Conservation (phyloP, 1,284 basidiomycete genomes). For the Spongiforma sp. region DNA sequence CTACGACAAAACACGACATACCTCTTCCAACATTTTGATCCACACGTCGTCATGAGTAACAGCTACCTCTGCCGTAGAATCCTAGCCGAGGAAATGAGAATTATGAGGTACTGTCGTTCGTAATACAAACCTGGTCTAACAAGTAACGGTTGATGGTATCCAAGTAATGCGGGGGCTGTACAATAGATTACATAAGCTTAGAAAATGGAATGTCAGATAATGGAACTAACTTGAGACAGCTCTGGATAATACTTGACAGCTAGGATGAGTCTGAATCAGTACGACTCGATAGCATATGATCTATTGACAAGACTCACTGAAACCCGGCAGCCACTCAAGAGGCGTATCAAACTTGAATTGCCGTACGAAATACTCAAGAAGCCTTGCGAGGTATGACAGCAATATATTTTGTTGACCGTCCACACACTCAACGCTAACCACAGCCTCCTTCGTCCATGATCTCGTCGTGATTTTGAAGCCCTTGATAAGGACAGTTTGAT, state of each 20-base stretch:
- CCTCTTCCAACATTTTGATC: constrained; percentile 1
- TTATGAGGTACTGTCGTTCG: background rate
- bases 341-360: background rate
- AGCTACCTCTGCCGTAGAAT: background rate
- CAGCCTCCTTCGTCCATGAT: background rate
- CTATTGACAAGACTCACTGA: background rate
- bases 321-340: no score
- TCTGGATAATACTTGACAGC: background rate
- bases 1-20: background rate
- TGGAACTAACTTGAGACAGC: background rate
- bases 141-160: constrained; percentile 10
- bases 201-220: background rate
- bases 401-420: background rate
- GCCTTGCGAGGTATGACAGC: no score
- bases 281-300: background rate
- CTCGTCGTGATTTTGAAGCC: background rate
- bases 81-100: background rate
- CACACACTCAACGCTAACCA: background rate
- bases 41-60: constrained; percentile 7
- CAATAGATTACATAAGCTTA: background rate
- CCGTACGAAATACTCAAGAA: background rate
- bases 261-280: background rate
- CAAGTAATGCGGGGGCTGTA: background rate
- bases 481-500: background rate
- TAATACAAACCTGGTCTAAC: constrained; percentile 2